These are phyloP conservation scores for Ceratocystiopsis brevicomis DNA, from an alignment of 2,329 filamentous ascomycete genomes.

Conservation along the genomic window DNA sequence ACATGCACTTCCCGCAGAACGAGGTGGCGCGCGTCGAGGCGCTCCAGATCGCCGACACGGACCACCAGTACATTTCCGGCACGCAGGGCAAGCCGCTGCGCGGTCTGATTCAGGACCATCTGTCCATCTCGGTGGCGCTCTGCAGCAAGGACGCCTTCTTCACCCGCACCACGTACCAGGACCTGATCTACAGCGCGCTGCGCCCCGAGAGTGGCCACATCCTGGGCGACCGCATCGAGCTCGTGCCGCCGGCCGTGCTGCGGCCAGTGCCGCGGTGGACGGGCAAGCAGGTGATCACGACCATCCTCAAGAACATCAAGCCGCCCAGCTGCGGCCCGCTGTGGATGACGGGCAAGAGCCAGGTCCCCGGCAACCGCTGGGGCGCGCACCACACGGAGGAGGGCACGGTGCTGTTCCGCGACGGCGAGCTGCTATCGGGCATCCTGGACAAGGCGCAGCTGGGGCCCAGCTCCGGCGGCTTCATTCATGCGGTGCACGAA, in stretches of 20 bases:
- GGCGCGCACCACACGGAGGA: constrained; percentile 57
- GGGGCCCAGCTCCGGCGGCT: constrained; percentile 66
- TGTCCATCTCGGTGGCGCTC: constrained; percentile 81
- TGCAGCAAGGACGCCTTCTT: constrained; percentile 89
- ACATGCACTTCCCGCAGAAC: constrained; percentile 98
- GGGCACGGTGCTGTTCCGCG: constrained; percentile 59
- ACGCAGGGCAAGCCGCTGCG: constrained; percentile 85
- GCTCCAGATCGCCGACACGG: constrained; percentile 81
- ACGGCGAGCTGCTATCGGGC: constrained; percentile 74
- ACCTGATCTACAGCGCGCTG: constrained; percentile 79
- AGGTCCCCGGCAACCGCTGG: constrained; percentile 67
- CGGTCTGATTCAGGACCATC: constrained; percentile 95
- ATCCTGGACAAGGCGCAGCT: constrained; percentile 94
- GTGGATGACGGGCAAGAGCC: constrained; percentile 60
- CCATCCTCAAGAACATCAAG: constrained; percentile 79
- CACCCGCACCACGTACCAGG: constrained; percentile 70
- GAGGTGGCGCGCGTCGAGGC: constrained; percentile 88
- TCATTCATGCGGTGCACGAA: constrained; percentile 86
- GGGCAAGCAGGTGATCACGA: constrained; percentile 88
- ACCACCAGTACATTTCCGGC: constrained; percentile 89
- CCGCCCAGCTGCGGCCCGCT: constrained; percentile 59
- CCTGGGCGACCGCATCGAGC: constrained; percentile 60
- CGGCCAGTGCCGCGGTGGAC: constrained; percentile 78
- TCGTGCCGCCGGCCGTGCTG: constrained; percentile 61
- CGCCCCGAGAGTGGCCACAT: constrained; percentile 84